Conservation (phyloP, 192 early-diverging fungal species). For the Gamsiella multidivaricata region DNA sequence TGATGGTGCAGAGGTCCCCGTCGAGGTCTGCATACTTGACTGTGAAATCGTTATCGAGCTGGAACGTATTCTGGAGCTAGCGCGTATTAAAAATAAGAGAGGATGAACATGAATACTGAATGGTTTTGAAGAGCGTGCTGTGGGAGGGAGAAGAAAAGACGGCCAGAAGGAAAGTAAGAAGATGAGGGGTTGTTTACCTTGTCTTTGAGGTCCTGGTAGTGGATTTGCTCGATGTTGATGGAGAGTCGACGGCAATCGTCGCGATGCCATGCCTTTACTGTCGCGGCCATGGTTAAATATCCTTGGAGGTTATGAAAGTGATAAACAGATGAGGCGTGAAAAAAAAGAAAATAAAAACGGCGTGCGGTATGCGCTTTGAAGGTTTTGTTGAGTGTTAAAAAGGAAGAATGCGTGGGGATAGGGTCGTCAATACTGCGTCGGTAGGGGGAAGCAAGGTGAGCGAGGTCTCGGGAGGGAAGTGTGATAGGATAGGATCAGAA, state of each 20-base stretch:
- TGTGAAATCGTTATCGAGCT: constrained; percentile 46
- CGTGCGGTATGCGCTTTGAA: neutral
- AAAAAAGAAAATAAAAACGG: neutral
- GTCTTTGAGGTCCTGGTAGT: constrained; percentile 50
- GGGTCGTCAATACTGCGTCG: no score
- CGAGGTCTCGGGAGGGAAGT: no score
- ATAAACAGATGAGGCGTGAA: neutral
- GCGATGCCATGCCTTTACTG: constrained; percentile 50
- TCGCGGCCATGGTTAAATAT: constrained; percentile 33
- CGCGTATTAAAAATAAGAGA: neutral
- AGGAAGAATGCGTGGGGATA: no score
- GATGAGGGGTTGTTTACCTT: constrained; percentile 25
- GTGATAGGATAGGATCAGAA: no score
- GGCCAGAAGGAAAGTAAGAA: neutral
- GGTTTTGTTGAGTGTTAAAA: no score
- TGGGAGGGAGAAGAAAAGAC: neutral
- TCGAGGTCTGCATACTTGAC: constrained; percentile 52
- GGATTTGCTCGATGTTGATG: constrained; percentile 48
- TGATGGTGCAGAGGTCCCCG: constrained; percentile 49
- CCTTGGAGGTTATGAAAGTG: neutral
- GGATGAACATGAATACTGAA: neutral
- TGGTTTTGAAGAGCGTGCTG: neutral
- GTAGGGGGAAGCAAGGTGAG: no score
- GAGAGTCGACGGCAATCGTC: constrained; percentile 51
- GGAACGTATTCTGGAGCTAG: constrained; percentile 49